Percentiles rank a stretch among this genome's conserved stretches.
Evolutionary conservation across 495 filamentous ascomycete genomes (phyloP).

Genomic region (Penicillium nucicola): DNA sequence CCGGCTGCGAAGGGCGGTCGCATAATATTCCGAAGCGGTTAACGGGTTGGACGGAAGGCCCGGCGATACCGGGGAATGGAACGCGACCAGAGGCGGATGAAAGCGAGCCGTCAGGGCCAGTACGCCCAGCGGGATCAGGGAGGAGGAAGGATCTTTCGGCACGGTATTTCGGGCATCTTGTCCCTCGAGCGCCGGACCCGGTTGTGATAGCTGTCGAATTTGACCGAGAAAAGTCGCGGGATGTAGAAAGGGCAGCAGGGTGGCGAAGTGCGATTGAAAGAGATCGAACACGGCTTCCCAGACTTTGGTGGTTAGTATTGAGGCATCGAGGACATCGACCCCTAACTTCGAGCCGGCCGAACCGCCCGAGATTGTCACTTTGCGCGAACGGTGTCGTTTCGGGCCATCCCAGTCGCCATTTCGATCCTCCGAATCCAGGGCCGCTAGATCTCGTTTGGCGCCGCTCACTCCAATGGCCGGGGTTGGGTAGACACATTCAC

Average conservation of each 20-base stretch:
- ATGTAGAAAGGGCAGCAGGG: constrained; percentile 80
- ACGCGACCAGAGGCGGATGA: constrained; percentile 64
- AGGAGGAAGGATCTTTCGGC: constrained; percentile 47
- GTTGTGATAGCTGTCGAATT: constrained; percentile 42
- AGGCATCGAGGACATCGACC: constrained; percentile 41
- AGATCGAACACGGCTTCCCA: constrained; percentile 73
- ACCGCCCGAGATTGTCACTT: constrained; percentile 38
- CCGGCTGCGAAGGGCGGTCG: constrained; percentile 63
- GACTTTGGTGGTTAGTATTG: constrained; percentile 61
- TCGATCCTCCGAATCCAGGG: constrained; percentile 51
- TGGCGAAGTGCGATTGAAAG: constrained; percentile 78
- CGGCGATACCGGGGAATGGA: constrained; percentile 52
- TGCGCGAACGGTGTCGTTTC: constrained; percentile 56
- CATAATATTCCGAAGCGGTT: constrained; percentile 75
- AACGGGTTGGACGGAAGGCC: constrained; percentile 55
- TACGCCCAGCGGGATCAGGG: constrained; percentile 73
- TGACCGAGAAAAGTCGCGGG: constrained; percentile 68
- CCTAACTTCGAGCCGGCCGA: constrained; percentile 34
- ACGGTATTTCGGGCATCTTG: constrained; percentile 26
- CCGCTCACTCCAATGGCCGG: constrained; percentile 56
- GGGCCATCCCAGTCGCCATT: constrained; percentile 57
- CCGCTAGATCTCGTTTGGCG: constrained; percentile 55
- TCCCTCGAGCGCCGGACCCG: constrained; percentile 20
- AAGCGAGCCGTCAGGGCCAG: constrained; percentile 78
- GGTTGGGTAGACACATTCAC: constrained; percentile 72